Conservation (phyloP, 306 rosid species). For the Vachellia collinsii region DNA sequence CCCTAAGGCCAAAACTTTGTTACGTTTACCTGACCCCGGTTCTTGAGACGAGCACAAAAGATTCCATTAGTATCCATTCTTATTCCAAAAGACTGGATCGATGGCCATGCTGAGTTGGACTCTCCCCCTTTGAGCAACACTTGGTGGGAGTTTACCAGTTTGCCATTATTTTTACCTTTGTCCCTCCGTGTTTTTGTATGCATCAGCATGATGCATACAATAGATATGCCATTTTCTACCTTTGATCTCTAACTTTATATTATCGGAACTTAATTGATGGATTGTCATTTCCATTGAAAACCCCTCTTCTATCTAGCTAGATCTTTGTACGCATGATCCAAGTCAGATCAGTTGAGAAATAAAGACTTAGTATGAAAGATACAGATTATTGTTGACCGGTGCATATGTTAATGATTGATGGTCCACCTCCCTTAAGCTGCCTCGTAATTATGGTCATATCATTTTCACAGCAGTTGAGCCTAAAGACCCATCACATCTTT, state of each 20-base stretch:
- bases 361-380: not conserved
- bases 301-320: not conserved
- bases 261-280: constrained; percentile 44
- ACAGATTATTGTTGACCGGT: constrained; percentile 23
- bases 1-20: constrained; percentile 13
- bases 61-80: constrained; percentile 48
- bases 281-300: constrained; percentile 2
- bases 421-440: not conserved
- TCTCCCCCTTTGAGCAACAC: constrained; percentile 41
- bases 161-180: constrained; percentile 30
- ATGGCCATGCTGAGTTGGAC: constrained; percentile 34
- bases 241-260: constrained; percentile 23
- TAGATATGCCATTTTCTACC: not conserved
- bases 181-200: not conserved
- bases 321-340: not conserved
- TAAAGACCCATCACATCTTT: constrained; percentile 4
- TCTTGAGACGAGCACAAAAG: constrained; percentile 45
- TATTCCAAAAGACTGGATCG: constrained; percentile 65
- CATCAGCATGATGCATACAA: not conserved
- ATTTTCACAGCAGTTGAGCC: constrained; percentile 19
- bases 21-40: not conserved
- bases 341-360: not conserved
- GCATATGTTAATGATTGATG: constrained; percentile 17
- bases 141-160: constrained; percentile 18
- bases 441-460: constrained; percentile 4